Base-by-base conservation (phyloP, 805 yeast species). In the Cyberlindnera xylosilytica region DNA sequence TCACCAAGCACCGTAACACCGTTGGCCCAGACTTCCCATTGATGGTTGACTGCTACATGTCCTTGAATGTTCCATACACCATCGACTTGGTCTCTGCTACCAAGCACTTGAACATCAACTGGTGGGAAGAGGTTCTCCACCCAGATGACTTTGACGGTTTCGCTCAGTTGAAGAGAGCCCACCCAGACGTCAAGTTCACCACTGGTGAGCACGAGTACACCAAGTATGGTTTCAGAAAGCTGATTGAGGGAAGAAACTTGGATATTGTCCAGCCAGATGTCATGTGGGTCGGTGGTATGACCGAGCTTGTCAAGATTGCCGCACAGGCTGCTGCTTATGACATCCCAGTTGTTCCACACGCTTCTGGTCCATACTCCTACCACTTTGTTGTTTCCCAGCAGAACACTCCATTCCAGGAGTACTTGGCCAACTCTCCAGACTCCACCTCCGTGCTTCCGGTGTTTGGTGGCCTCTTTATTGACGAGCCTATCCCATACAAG, bases 121-220 rank as follows among this genome's bases (percentile, higher is more conserved):
- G 78, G 78, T 72, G 69, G 58, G 78, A 73, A 53, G 78, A 73
- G 53, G 72, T 70, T 22, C 61, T 72, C 38, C 76, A 71, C 51
- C 78, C 78, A 37, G 78, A 73, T 56, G 78, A 73, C 52, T 61
- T 63, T 49, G 77, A 72, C 40, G 77, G 77, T 5, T 73, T 65
- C 52, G 72, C 68, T 13, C 63, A 56, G 46, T 56, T 73, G 41
- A 72, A 72, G 61, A 61, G 67, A 45, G 77, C 78, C 11, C 68
- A 65, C 46, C 76, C 77, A 45, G 58, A 63, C 45, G 60, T 68
- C 51, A 73, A 73, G 52, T 71, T 72, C 63, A 73, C 77, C 44
- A 73, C 78, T 33, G 78, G 77, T 48, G 78, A 73, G 57, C 78
- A 73, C 52, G 78, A 73, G 51, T 73, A 72, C 60, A 68, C 77